Base-by-base conservation (phyloP, 2,329 filamentous ascomycete species). In the Gyromitra esculenta region DNA sequence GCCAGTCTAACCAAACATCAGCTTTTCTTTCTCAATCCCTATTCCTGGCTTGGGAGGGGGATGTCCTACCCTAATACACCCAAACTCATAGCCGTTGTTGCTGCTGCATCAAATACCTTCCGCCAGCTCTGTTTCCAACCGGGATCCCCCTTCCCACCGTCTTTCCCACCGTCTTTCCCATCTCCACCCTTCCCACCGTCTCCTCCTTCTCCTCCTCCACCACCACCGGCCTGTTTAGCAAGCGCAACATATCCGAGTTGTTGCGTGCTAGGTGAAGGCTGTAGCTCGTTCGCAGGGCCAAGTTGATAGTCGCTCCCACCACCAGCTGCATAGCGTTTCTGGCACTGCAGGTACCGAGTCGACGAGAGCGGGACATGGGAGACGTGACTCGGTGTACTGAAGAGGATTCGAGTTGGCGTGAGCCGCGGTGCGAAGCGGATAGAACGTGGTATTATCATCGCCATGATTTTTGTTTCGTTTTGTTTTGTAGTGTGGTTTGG, bases 1-100 rank as follows among this genome's bases (percentile, higher is more conserved):
- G 92, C 91, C 31, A 88, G 80, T 52, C 80, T 81, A 11, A n/a
- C 39, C 8, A 52, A 21, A 5, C 21, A 48, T 25, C 41, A n/a
- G 52, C 48, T n/a, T 1, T 52, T 4, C 25, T 31, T 31, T 3
- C 25, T 31, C 25, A 31, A 31, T 31, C 25, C 25, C 25, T 31
- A 3, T 31, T 31, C 25, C 25, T 3, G 25, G 2, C 2, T 31
- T 31, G 25, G 25, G 25, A 31, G 25, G 25, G 25, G 25, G 37
- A 18, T 60, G 54, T n/a, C 89, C 18, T 87, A 85, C 80, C 90
- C 92, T 41, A 95, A 85, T 15, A 95, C 89, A 9, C 90, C 80
- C 72, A 95, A 91, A 25, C 91, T 93, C 35, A 92, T 91, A 76
- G 93, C 87, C 0, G 92, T 93, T 0, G 92, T 94, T 7, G 89